Percentiles rank a stretch among this genome's conserved stretches.
Evolutionary conservation across 2,329 filamentous ascomycete genomes (phyloP).

Genomic region (Epichloe aotearoae): DNA sequence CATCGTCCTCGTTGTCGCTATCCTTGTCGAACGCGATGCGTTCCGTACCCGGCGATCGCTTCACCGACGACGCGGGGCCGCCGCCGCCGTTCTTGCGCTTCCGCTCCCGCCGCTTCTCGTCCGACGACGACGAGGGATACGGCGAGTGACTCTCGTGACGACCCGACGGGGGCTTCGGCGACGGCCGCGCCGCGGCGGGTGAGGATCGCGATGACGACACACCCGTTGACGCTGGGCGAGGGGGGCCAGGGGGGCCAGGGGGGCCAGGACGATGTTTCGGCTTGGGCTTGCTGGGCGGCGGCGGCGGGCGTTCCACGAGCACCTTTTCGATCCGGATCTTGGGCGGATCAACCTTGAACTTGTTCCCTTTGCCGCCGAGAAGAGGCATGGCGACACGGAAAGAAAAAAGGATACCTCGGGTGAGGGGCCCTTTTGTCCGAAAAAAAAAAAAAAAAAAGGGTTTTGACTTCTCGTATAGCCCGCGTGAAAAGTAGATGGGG

Average conservation of each 20-base stretch:
- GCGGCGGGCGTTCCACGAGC: constrained; percentile 22
- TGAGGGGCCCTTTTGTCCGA: not conserved
- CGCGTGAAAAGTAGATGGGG: not conserved
- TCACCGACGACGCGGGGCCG: constrained; percentile 13
- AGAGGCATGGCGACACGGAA: constrained; percentile 20
- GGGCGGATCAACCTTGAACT: constrained; percentile 37
- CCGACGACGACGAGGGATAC: constrained; percentile 27
- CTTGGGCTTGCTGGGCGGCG: constrained; percentile 24
- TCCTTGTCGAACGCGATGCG: constrained; percentile 37
- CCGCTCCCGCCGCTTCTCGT: constrained; percentile 25
- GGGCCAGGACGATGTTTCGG: constrained; percentile 18
- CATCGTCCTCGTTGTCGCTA: constrained; percentile 37
- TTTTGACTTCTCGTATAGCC: not conserved
- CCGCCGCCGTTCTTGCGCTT: constrained; percentile 34
- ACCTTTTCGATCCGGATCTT: constrained; percentile 41
- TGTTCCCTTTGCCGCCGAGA: constrained; percentile 30
- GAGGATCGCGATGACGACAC: constrained; percentile 18
- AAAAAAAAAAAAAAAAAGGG: not conserved
- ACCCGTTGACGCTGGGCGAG: constrained; percentile 2
- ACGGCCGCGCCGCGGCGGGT: constrained; percentile 21
- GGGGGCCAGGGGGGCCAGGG: constrained; percentile 13
- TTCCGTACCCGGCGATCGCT: constrained; percentile 31
- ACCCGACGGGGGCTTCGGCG: constrained; percentile 23
- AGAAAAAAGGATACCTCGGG: not conserved
- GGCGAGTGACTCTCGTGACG: constrained; percentile 29